Evolutionary conservation across 2,329 filamentous ascomycete genomes (phyloP), one percentile per base, ranked within the genome.

Genomic region (Pseudogymnoascus sp.): DNA sequence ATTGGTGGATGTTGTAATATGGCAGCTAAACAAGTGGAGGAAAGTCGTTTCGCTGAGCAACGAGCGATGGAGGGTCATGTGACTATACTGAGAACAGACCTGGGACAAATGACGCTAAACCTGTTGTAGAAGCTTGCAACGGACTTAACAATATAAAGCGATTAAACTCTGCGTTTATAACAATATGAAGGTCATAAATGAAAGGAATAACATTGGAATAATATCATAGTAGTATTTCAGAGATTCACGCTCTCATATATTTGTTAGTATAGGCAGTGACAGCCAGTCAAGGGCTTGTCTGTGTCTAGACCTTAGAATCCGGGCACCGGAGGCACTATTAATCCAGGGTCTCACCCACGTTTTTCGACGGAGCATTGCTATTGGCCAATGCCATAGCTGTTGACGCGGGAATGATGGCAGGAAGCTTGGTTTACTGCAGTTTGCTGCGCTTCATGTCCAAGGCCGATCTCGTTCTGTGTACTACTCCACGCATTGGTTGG

Each of bases 361-460:
- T 57, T 35, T 8, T 17, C 9, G 17, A 35, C 28, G n/a, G 3
- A 33, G 17, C 17, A 15, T 33, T n/a, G 6, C 17, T 33, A 57
- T 57, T 57, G 50, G 50, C 11, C 50, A 57, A 57, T 57, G 10
- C 17, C 1, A 33, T 21, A 57, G 50, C 50, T 57, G 15, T 57
- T 57, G 50, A 57, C 50, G 50, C 17, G 50, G 50, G 50, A 57
- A 35, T 57, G 50, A 57, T 57, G 50, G n/a, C 50, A 57, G 50
- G 28, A 57, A 57, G 50, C 50, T 57, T 57, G 28, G 28, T 33
- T 57, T 57, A 33, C 23, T n/a, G n/a, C 19, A 17, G 28, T 33
- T 57, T 57, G 21, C 23, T n/a, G n/a, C 19, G 50, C 28, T 21
- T 57, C 28, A 33, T n/a, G 8, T 21, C 28, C 28, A 57, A 33